Conservation (phyloP, 805 yeast genomes). For the Lipomyces orientalis region DNA sequence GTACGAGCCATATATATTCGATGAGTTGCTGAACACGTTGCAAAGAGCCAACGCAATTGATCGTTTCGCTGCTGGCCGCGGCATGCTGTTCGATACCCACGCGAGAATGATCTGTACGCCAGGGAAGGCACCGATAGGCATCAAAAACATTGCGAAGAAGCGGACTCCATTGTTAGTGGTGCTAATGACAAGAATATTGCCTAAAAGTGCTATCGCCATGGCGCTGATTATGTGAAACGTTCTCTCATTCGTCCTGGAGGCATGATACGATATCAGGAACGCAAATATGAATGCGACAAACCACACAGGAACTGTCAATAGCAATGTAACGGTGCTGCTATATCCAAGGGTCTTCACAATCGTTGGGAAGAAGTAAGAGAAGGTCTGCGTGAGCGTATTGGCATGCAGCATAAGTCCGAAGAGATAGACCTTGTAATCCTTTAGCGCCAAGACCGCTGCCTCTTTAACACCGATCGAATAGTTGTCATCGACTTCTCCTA, state of each 20-base stretch:
- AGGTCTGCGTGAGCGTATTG: slow-evolving; percentile 26
- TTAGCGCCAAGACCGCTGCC: slow-evolving; percentile 14
- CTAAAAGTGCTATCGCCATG: slow-evolving; percentile 1
- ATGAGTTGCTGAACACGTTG: slow-evolving; percentile 7
- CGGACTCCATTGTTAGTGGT: slow-evolving; percentile 6
- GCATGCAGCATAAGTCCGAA: slow-evolving; percentile 24
- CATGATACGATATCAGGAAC: slow-evolving; percentile 8
- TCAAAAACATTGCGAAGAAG: slow-evolving; percentile 13
- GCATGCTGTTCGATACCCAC: slow-evolving; percentile 14
- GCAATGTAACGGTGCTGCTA: slow-evolving; percentile 54
- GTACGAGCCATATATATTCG: slow-evolving; percentile 23
- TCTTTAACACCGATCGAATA: slow-evolving; percentile 14
- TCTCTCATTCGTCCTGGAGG: slow-evolving; percentile 11
- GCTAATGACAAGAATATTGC: slow-evolving; percentile 8
- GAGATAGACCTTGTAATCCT: slow-evolving; percentile 30
- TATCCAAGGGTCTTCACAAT: slow-evolving; percentile 61
- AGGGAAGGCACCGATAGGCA: slow-evolving; percentile 21
- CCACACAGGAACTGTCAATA: slow-evolving; percentile 65
- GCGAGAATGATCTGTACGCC: slow-evolving; percentile 16
- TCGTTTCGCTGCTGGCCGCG: slow-evolving; percentile 21
- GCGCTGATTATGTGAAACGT: slow-evolving; percentile 11
- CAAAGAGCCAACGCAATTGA: slow-evolving; percentile 15
- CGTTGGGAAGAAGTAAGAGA: slow-evolving; percentile 63
- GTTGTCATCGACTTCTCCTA: slow-evolving; percentile 48
- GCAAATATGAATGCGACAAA: slow-evolving; percentile 53